These are phyloP conservation scores for Leccinellum rugosiceps DNA, from an alignment of 768 basidiomycete species.

Conservation along the genomic window DNA sequence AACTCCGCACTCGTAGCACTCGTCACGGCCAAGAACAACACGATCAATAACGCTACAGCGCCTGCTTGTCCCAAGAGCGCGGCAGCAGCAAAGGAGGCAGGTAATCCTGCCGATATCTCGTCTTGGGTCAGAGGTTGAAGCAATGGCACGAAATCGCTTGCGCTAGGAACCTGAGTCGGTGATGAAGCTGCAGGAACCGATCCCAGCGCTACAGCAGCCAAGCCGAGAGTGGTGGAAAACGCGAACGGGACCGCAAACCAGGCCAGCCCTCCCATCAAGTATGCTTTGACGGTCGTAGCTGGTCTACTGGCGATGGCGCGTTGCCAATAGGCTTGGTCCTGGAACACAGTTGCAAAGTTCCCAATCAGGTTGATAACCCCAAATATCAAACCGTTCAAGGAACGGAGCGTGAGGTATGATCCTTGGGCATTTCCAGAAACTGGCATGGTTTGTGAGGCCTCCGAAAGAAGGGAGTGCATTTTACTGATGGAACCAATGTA, in stretches of 20 bases:
- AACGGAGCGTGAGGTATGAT: slow-evolving; percentile 79
- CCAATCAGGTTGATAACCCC: slow-evolving; percentile 87
- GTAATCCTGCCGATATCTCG: slow-evolving; percentile 87
- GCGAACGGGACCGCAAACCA: slow-evolving; percentile 92
- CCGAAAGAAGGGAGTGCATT: slow-evolving; percentile 80
- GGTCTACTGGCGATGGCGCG: slow-evolving; percentile 86
- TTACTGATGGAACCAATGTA: slow-evolving; percentile 75
- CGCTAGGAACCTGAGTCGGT: slow-evolving; percentile 38
- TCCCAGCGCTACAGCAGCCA: slow-evolving; percentile 80
- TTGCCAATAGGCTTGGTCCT: slow-evolving; percentile 86
- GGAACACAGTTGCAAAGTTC: slow-evolving; percentile 68
- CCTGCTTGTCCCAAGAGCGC: slow-evolving; percentile 80
- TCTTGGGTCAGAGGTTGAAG: slow-evolving; percentile 42
- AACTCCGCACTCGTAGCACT: slow-evolving; percentile 86
- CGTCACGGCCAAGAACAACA: slow-evolving; percentile 86
- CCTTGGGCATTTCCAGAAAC: slow-evolving; percentile 82
- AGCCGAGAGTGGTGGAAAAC: slow-evolving; percentile 83
- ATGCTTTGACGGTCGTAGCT: slow-evolving; percentile 85
- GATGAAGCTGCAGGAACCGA: slow-evolving; percentile 36
- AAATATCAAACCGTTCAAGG: slow-evolving; percentile 75
- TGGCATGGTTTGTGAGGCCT: slow-evolving; percentile 51
- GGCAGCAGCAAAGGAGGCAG: slow-evolving; percentile 78
- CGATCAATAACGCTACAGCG: slow-evolving; percentile 71
- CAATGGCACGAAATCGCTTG: slow-evolving; percentile 46
- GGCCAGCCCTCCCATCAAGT: slow-evolving; percentile 82